A percentile compares a stretch with the other conserved stretches of the same genome.
Evolutionary conservation across 768 basidiomycete genomes (phyloP).

Genomic region (Sarcomyxa edulis): DNA sequence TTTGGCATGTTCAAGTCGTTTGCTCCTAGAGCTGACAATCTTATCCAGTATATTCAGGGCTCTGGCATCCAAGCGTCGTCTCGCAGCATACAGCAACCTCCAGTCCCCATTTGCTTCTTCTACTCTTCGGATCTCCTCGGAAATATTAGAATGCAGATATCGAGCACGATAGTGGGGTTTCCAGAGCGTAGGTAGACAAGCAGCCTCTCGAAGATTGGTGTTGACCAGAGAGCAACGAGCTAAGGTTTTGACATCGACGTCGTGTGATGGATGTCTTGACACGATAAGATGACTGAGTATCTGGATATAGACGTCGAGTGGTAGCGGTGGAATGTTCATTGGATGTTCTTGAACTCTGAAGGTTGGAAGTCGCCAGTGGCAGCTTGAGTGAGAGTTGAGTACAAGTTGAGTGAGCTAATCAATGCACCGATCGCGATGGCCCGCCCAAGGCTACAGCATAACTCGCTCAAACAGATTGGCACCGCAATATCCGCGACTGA

Average conservation of each 20-base stretch:
- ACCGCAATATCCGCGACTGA: neutral
- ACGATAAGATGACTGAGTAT: constrained; percentile 18
- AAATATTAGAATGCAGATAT: constrained; percentile 30
- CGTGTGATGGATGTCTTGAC: constrained; percentile 13
- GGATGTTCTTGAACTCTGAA: no score
- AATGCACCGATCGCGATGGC: no score
- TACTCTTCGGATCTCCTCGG: constrained; percentile 28
- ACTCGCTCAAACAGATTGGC: no score
- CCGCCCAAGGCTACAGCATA: no score
- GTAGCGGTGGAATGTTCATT: no score
- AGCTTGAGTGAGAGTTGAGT: no score
- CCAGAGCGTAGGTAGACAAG: constrained; percentile 40
- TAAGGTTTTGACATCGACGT: constrained; percentile 25
- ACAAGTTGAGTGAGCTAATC: no score
- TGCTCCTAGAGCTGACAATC: constrained; percentile 30
- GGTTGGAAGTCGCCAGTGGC: no score
- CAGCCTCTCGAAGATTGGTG: constrained; percentile 37
- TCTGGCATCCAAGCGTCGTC: constrained; percentile 37
- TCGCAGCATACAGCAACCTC: constrained; percentile 37
- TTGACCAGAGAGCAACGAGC: constrained; percentile 33
- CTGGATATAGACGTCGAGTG: constrained; percentile 23
- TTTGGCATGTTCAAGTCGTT: constrained; percentile 32
- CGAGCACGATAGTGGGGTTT: constrained; percentile 44
- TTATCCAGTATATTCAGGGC: constrained; percentile 35
- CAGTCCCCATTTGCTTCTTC: constrained; percentile 37